These are phyloP conservation scores for Phytophthora pistaciae DNA, from an alignment of 352 stramenopile genomes.

Conservation along the genomic window DNA sequence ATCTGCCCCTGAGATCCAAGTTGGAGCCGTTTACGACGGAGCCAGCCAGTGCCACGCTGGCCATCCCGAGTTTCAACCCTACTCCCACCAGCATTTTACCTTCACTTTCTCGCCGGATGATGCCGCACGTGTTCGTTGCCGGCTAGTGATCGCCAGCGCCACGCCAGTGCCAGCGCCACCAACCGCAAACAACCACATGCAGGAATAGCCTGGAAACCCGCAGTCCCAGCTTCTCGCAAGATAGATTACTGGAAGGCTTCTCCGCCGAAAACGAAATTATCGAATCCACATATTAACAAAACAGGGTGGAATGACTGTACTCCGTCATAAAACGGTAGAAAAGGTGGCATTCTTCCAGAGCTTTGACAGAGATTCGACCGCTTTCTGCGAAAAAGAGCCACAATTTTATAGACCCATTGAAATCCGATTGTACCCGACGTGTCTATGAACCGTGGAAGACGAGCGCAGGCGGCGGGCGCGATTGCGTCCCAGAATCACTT, in stretches of 20 bases:
- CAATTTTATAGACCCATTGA: not conserved
- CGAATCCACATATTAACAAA: slow-evolving; percentile 5
- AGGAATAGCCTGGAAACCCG: slow-evolving; percentile 13
- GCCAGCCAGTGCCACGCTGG: slow-evolving; percentile 1
- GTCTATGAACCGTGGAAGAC: slow-evolving; percentile 18
- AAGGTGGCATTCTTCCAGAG: not conserved
- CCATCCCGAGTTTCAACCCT: slow-evolving; percentile 31
- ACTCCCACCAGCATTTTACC: slow-evolving; percentile 3
- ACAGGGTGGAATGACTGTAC: not conserved
- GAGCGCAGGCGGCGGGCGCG: not conserved
- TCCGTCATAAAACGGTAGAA: not conserved
- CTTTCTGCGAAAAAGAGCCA: not conserved
- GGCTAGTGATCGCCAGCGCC: not conserved
- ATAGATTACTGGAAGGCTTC: not conserved
- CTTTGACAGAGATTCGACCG: not conserved
- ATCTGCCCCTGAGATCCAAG: not conserved
- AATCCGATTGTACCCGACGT: slow-evolving; percentile 20
- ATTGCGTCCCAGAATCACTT: slow-evolving; percentile 34
- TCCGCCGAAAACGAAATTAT: slow-evolving; percentile 14
- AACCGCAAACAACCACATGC: not conserved
- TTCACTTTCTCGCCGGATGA: slow-evolving; percentile 4
- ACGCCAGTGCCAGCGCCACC: not conserved
- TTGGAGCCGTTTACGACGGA: slow-evolving; percentile 6
- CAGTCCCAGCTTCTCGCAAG: not conserved
- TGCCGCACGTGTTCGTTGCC: not conserved